Evolutionary conservation across 306 rosid genomes (phyloP).

Genomic region (Cucumis melo): DNA sequence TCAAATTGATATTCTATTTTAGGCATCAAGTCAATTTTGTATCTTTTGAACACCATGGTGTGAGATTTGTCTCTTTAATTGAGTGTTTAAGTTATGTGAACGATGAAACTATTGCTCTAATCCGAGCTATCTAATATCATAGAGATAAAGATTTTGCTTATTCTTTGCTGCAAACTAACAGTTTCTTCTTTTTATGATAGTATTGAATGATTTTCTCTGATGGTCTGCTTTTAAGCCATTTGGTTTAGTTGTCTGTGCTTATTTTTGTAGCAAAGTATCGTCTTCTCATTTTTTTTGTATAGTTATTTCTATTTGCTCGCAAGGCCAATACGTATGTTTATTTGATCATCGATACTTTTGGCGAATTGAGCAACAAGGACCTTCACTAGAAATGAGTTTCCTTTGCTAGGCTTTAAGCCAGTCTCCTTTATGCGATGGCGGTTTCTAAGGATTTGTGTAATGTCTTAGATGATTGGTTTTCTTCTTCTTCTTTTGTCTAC

Average conservation of each 20-base stretch:
- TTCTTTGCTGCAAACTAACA: neutral
- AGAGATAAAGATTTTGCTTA: neutral
- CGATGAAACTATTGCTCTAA: neutral
- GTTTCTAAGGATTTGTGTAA: neutral
- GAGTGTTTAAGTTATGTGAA: neutral
- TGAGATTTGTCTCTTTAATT: neutral
- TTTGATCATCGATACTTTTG: neutral
- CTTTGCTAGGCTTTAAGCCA: neutral
- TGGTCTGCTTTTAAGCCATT: neutral
- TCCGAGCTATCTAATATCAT: neutral
- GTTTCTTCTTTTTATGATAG: neutral
- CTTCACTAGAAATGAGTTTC: neutral
- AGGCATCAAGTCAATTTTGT: neutral
- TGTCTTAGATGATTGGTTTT: neutral
- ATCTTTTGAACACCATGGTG: neutral
- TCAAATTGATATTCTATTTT: neutral
- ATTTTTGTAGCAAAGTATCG: neutral
- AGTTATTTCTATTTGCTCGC: neutral
- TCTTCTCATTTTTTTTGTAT: neutral
- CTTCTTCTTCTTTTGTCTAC: neutral
- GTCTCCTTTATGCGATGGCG: neutral
- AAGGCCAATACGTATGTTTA: neutral
- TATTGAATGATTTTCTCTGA: neutral
- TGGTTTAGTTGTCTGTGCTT: neutral
- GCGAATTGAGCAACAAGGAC: neutral